phyloP scores from a whole-genome alignment of 371 early-diverging fungal genomes.

The Mucor piriformis region DNA sequence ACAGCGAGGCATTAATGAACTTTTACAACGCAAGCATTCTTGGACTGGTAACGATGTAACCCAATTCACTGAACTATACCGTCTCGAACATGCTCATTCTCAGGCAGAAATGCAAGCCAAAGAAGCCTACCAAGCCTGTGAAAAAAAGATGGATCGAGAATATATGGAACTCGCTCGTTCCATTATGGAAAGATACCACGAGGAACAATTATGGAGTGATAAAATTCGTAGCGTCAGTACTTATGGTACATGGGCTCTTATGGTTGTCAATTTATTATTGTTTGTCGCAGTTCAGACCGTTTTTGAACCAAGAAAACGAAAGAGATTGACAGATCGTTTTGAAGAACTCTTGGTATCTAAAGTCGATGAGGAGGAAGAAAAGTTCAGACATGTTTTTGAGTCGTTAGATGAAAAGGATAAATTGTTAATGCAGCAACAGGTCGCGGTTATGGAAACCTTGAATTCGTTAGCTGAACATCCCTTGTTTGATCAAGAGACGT shows the following conservation, averaged over 20 bases:
- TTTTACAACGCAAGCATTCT: constrained; percentile 84
- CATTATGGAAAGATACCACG: constrained; percentile 82
- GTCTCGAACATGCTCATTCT: constrained; percentile 78
- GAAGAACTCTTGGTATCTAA: constrained; percentile 61
- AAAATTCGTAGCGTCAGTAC: constrained; percentile 91
- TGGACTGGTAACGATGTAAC: constrained; percentile 89
- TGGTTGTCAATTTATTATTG: constrained; percentile 72
- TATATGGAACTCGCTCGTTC: constrained; percentile 70
- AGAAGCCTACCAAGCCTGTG: constrained; percentile 58
- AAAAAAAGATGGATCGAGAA: constrained; percentile 71
- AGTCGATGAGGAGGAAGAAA: constrained; percentile 47
- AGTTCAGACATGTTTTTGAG: constrained; percentile 32
- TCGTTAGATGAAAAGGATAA: constrained; percentile 27
- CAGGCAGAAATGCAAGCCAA: constrained; percentile 66
- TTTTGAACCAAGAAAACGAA: constrained; percentile 79
- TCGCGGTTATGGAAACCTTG: constrained; percentile 28
- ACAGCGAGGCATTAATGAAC: constrained; percentile 88
- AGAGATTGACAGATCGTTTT: constrained; percentile 72
- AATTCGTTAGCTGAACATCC: constrained; percentile 22
- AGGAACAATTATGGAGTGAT: constrained; percentile 97
- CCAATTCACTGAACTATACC: constrained; percentile 85
- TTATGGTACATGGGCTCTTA: constrained; percentile 82
- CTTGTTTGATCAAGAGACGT: constrained; percentile 9
- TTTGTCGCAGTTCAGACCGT: constrained; percentile 76
- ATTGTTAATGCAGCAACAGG: constrained; percentile 30